Percentiles rank a stretch among this genome's conserved stretches.
Evolutionary conservation across 2,329 filamentous ascomycete species (phyloP).

Genomic region (Clonostachys solani): DNA sequence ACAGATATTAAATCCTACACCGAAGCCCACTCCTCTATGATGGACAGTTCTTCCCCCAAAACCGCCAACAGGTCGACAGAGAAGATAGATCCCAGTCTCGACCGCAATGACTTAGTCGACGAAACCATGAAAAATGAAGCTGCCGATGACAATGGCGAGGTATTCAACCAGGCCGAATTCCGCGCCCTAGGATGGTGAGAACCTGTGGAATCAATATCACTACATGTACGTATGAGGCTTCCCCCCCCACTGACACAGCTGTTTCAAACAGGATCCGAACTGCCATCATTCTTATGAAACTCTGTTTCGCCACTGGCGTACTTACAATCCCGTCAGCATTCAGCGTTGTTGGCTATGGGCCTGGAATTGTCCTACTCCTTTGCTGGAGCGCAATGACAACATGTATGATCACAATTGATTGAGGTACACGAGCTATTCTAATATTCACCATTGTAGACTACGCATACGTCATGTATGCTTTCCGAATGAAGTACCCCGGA

Average conservation of each 20-base stretch:
- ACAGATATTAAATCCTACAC: too few species aligned
- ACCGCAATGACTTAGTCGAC: too few species aligned
- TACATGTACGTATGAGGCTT: too few species aligned
- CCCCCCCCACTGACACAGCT: background rate
- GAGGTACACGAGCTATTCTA: background rate
- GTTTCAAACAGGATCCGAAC: slow-evolving; percentile 8
- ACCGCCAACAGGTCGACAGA: too few species aligned
- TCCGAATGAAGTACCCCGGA: slow-evolving; percentile 13
- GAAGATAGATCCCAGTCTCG: too few species aligned
- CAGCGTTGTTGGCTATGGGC: slow-evolving; percentile 12
- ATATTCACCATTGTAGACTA: slow-evolving; percentile 8
- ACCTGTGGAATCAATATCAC: background rate
- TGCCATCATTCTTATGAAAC: slow-evolving; percentile 13
- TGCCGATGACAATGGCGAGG: slow-evolving; percentile 9
- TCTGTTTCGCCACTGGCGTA: slow-evolving; percentile 18
- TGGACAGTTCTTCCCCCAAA: too few species aligned
- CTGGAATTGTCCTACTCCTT: slow-evolving; percentile 9
- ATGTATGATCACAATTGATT: slow-evolving; percentile 4
- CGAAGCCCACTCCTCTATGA: too few species aligned
- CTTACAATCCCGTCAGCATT: slow-evolving; percentile 16
- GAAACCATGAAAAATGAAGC: slow-evolving; percentile 1
- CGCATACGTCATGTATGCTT: slow-evolving; percentile 16
- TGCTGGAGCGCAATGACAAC: slow-evolving; percentile 13
- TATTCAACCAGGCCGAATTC: slow-evolving; percentile 11
- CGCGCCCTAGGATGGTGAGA: slow-evolving; percentile 13